Evolutionary conservation across 2,329 filamentous ascomycete genomes (phyloP).

Genomic region (Xylaria sp.): DNA sequence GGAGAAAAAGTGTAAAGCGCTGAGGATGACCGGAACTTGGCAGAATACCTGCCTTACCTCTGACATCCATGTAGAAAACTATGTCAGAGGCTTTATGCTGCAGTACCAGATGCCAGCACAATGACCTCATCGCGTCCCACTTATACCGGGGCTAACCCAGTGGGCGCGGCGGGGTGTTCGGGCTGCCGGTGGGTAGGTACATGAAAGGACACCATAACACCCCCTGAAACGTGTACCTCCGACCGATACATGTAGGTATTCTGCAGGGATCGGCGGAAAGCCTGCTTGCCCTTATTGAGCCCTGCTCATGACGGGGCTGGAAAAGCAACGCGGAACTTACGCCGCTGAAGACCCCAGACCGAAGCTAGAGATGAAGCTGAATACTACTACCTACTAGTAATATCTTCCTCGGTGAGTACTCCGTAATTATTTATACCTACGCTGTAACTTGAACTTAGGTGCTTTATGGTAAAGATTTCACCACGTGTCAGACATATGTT

Average conservation of each 20-base stretch:
- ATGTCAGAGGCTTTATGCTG: constrained; percentile 19
- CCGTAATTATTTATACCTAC: too few species aligned
- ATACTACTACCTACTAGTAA: too few species aligned
- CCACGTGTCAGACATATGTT: too few species aligned
- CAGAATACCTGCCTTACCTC: not conserved
- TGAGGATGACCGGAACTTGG: not conserved
- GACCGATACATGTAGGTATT: not conserved
- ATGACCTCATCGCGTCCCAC: constrained; percentile 37
- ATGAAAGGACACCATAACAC: not conserved
- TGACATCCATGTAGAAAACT: not conserved
- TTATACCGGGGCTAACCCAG: not conserved
- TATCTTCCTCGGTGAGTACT: too few species aligned
- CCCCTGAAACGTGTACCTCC: not conserved
- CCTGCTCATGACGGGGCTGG: not conserved
- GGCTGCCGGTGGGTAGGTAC: not conserved
- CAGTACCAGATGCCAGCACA: constrained; percentile 17
- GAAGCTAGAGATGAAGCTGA: not conserved
- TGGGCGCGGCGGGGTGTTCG: not conserved
- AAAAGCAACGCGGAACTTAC: not conserved
- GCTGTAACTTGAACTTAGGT: too few species aligned
- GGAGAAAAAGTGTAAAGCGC: not conserved
- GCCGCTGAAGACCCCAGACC: not conserved
- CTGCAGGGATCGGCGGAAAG: not conserved
- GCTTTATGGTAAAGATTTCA: too few species aligned
- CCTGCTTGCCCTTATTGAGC: not conserved